A percentile compares a stretch with the other conserved stretches of the same genome.
Evolutionary conservation across 352 stramenopile genomes (phyloP).

Genomic region (Globisporangium emineosum): DNA sequence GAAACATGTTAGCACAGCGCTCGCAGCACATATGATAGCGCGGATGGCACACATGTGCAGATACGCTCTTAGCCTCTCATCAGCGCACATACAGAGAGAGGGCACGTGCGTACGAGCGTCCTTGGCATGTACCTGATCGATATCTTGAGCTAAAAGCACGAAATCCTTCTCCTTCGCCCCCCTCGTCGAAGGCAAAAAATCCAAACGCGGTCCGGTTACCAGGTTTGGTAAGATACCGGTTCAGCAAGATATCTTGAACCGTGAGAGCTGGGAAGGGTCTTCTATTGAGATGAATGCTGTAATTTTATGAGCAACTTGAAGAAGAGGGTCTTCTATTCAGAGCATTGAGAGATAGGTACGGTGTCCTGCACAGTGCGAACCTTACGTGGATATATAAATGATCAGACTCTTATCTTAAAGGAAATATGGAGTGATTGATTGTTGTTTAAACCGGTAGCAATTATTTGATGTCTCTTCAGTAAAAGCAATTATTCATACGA

Average conservation of each 20-base stretch:
- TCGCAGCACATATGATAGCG: background rate
- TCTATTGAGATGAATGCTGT: background rate
- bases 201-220: conserved; percentile 15
- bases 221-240: conserved; percentile 11
- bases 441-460: background rate
- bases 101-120: background rate
- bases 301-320: background rate
- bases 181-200: conserved; percentile 15
- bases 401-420: background rate
- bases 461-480: too few relatives aligned
- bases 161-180: conserved; percentile 22
- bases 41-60: background rate
- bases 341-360: background rate
- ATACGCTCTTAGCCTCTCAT: background rate
- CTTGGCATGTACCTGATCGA: conserved; percentile 11
- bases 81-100: conserved; percentile 7
- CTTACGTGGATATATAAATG: background rate
- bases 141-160: conserved; percentile 26
- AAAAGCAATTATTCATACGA: background rate
- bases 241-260: conserved; percentile 4
- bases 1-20: background rate
- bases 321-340: background rate
- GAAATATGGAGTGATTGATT: background rate
- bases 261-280: background rate
- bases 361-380: background rate